Base-by-base conservation (phyloP, 116 monocot genomes). In the Dioscorea cayenensis region DNA sequence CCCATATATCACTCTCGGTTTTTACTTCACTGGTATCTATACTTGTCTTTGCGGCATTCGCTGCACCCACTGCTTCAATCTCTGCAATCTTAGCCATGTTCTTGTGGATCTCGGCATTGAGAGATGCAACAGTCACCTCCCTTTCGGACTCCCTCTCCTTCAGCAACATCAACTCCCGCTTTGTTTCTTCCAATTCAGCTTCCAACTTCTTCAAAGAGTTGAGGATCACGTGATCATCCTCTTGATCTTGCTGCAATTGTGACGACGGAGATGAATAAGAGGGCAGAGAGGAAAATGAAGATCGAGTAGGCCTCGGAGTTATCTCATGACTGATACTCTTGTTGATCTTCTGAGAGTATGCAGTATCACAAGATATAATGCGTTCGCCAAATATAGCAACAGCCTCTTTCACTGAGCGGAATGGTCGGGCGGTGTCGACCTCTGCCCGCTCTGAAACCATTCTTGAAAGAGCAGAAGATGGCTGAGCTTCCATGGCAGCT, bases 71-170 rank as follows among this genome's bases (percentile, higher is more conserved):
- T 6, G 69, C 70, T 28, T 70, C 70, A 23, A 70, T 58, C 28
- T 52, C 70, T 28, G 70, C 28, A 13, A 70, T 14, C 27, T 59
- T 72, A 3, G 83, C 62, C 62, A 81, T 66, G 74, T 64, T 81
- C 66, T 74, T 78, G 61, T 79, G 76, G 36, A 90, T 75, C 72
- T 86, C 77, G 8, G 81, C 77, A 50, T 77, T 81, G n/a, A 90
- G 79, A 17, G 76, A 78, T 27, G 90, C 90, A 32, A 90, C 67
- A 2, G 75, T 77, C 12, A 79, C 35, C 64, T 90, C 90, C 49
- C 69, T 90, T 73, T 90, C 84, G 0, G 74, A 50, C 38, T 77
- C 84, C 25, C 79, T 69, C 68, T 82, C 69, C 71, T 82, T 86
- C 16, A 90, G 79, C 60, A 73, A 49, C 36, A 32, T 70, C n/a